Evolutionary conservation across 2,329 filamentous ascomycete species (phyloP), one percentile per base, ranked within the genome.

Genomic region (Exophiala sp.): DNA sequence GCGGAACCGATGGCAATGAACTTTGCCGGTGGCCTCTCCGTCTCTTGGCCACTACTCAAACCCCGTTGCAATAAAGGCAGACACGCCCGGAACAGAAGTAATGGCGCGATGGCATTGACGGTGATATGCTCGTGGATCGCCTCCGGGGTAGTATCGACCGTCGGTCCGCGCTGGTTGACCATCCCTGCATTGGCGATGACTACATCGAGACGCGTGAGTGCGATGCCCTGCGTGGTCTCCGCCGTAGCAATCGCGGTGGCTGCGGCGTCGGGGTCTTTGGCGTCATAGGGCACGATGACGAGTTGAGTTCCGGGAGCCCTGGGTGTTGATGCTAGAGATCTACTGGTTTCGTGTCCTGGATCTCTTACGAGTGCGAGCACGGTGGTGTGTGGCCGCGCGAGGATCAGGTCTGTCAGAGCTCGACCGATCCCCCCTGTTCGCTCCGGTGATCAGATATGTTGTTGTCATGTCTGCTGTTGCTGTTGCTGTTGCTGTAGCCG

Each of bases 141-240:
- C 11, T 57, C 49, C 3, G 57, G 53, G 1, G 57, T 35, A 2
- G 54, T 60, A 5, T 35, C 16, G 21, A 77, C 75, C 16, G 76
- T 73, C n/a, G 77, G 77, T 3, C 75, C 71, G 58, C 81, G 80
- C 75, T 78, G 78, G 16, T 73, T 72, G 2, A 75, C 73, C 45
- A 76, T 56, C 1, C 49, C 49, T 0, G 76, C 75, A 58, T 79
- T 80, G 38, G 75, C 72, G 45, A 80, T 71, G 1, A 80, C 68
- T 3, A 76, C 60, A 52, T 80, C 75, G 2, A 80, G 59, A 27
- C 10, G 24, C 10, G 24, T 27, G 53, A 79, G 24, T 27, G 24
- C 10, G 53, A 79, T 70, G 2, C 64, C 65, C 10, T 67, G 51
- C 18, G 58, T 40, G 2, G 42, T 29, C 1, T 62, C 55, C 0